phyloP scores from a whole-genome alignment of 495 filamentous ascomycete genomes.

The Annulohypoxylon nitens region DNA sequence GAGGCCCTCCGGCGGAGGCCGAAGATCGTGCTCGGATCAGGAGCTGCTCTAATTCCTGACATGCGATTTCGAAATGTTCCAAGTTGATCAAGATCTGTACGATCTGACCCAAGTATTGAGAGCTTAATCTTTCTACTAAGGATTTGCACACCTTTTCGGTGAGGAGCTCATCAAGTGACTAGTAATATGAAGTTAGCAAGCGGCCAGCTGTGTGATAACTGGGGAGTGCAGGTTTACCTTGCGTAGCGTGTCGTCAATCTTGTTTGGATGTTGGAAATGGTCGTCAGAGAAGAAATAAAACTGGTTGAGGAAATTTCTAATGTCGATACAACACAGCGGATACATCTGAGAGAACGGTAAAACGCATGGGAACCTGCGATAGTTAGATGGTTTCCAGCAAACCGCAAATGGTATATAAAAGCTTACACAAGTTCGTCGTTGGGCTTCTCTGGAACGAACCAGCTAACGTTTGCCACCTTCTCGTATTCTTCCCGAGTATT shows the following conservation, averaged over 20 bases:
- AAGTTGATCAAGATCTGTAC: slow-evolving; percentile 98
- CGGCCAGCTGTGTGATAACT: background rate
- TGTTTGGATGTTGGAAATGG: slow-evolving; percentile 85
- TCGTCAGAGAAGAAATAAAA: slow-evolving; percentile 97
- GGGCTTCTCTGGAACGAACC: slow-evolving; percentile 86
- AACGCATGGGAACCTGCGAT: slow-evolving; percentile 83
- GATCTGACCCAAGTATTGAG: slow-evolving; percentile 95
- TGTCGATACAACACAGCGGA: slow-evolving; percentile 96
- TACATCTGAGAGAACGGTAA: slow-evolving; percentile 99
- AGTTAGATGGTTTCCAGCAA: slow-evolving; percentile 34
- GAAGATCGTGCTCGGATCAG: slow-evolving; percentile 85
- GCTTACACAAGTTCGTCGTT: slow-evolving; percentile 80
- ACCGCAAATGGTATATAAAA: background rate
- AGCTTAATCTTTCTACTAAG: slow-evolving; percentile 87
- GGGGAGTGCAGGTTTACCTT: slow-evolving; percentile 63
- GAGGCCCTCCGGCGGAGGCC: slow-evolving; percentile 76
- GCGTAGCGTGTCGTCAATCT: slow-evolving; percentile 90
- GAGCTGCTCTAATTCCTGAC: slow-evolving; percentile 84
- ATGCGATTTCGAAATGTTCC: slow-evolving; percentile 95
- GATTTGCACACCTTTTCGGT: slow-evolving; percentile 90
- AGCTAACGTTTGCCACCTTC: slow-evolving; percentile 92
- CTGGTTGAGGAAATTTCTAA: slow-evolving; percentile 94
- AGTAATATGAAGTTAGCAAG: slow-evolving; percentile 31
- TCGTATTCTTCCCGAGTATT: slow-evolving; percentile 90
- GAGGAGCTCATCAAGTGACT: slow-evolving; percentile 87